Evolutionary conservation across 257 asterid species (phyloP), one percentile per base, ranked within the genome.

Genomic region (Ehretia macrophylla): DNA sequence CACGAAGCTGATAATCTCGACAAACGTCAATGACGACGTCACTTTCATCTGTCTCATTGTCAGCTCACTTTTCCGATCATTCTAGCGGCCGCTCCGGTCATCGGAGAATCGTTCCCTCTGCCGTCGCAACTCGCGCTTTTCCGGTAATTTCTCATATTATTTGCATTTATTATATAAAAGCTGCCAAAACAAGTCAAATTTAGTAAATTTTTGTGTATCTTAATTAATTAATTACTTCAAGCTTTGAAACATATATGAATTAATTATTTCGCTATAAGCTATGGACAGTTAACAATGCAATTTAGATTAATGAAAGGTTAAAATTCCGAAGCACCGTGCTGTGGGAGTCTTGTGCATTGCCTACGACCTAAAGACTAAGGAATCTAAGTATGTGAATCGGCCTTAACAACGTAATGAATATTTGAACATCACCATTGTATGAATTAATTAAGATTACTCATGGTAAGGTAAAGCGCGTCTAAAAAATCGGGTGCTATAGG

Each of bases 61-160:
- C 68, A 16, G 32, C 68, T 22, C 66, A 65, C 50, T 51, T 39
- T 32, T 64, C 60, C 65, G 71, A 72, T 32, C 50, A 23, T 35
- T 68, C 70, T n/a, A 55, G 48, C 19, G n/a, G 18, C 39, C 63
- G 17, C 22, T 59, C 40, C 14, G 22, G 11, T 55, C 50, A 51
- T 56, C 64, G 60, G 66, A 48, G 40, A 18, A 32, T 60, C 20
- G 48, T 69, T 49, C 42, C 19, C 47, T 53, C 66, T 52, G 46
- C 65, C 0, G 47, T 62, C 42, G 35, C 68, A 14, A 35, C 62
- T n/a, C 46, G 42, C 62, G 53, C 48, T 63, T 55, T 48, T 66
- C 61, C 32, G 66, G 66, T 42, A 46, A 51, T 32, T 32, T 32
- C 39, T 39, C 16, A 3, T 14, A 17, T 20, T 38, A 38, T 38